These are phyloP conservation scores for Heterobasidion parviporum DNA, from an alignment of 1,284 basidiomycete species.

Conservation along the genomic window DNA sequence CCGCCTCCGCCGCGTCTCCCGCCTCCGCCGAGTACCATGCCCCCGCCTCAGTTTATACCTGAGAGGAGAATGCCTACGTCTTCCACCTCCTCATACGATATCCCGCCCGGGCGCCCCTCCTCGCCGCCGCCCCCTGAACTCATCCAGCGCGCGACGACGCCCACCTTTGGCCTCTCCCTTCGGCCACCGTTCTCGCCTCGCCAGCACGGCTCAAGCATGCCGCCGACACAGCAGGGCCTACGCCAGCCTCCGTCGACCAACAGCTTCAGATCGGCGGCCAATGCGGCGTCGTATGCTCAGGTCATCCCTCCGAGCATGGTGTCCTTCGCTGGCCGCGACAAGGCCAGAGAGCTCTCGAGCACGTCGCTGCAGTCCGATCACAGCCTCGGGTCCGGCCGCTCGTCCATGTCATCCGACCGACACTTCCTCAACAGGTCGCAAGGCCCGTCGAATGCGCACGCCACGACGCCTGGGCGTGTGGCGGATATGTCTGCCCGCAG, in stretches of 20 bases:
- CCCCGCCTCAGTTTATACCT: constrained; percentile 68
- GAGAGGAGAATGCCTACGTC: constrained; percentile 52
- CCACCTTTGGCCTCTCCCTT: constrained; percentile 55
- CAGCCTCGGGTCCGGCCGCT: constrained; percentile 60
- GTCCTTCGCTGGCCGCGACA: constrained; percentile 39
- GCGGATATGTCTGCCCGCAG: constrained; percentile 24
- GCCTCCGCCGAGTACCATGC: constrained; percentile 67
- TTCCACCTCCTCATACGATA: constrained; percentile 41
- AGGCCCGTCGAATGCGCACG: constrained; percentile 12
- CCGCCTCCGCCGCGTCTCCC: constrained; percentile 79
- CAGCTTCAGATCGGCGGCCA: constrained; percentile 69
- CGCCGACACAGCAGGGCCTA: constrained; percentile 52
- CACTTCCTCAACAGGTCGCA: constrained; percentile 34
- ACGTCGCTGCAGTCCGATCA: constrained; percentile 60
- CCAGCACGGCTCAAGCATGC: constrained; percentile 61
- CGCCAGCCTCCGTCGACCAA: constrained; percentile 72
- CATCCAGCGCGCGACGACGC: constrained; percentile 80
- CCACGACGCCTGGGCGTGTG: constrained; percentile 10
- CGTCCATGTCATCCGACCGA: constrained; percentile 72
- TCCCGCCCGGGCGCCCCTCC: constrained; percentile 64
- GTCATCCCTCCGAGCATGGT: constrained; percentile 27
- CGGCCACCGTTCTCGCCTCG: constrained; percentile 45
- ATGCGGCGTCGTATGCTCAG: constrained; percentile 43
- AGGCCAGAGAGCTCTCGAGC: constrained; percentile 45
- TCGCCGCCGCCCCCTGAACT: constrained; percentile 88